phyloP scores from a whole-genome alignment of 2,329 filamentous ascomycete genomes.

The Penicillium nordicum region DNA sequence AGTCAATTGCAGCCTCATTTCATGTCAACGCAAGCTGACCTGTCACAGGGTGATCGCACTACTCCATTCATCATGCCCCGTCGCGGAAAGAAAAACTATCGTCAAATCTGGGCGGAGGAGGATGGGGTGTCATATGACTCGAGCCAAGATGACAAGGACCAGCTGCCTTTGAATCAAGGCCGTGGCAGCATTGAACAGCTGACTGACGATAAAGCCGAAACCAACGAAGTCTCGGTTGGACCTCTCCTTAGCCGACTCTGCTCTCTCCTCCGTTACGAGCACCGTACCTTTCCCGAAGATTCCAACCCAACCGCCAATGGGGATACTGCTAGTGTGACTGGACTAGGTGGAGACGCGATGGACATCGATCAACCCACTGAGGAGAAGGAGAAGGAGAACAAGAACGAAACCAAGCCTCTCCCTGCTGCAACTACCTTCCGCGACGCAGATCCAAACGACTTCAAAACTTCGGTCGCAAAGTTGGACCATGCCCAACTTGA shows the following conservation, averaged over 20 bases:
- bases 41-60: constrained; percentile 65
- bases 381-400: constrained; percentile 38
- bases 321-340: constrained; percentile 34
- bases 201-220: constrained; percentile 80
- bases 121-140: constrained; percentile 75
- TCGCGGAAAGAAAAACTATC: constrained; percentile 80
- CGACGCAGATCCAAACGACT: constrained; percentile 70
- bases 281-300: constrained; percentile 51
- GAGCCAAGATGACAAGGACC: constrained; percentile 59
- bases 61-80: constrained; percentile 82
- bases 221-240: constrained; percentile 82
- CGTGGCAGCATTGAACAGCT: constrained; percentile 83
- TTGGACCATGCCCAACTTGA: constrained; percentile 85
- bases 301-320: constrained; percentile 50
- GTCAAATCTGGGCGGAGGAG: constrained; percentile 90
- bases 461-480: constrained; percentile 75
- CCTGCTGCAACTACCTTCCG: constrained; percentile 76
- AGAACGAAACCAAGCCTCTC: constrained; percentile 40
- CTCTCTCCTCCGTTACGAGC: constrained; percentile 74
- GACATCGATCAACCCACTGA: constrained; percentile 49
- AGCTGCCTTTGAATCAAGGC: constrained; percentile 73
- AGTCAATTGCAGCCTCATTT: constrained; percentile 16
- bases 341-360: constrained; percentile 48
- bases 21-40: constrained; percentile 5
- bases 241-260: constrained; percentile 80